Conservation (phyloP, 139 green algal species). For the Zygnema cylindricum region DNA sequence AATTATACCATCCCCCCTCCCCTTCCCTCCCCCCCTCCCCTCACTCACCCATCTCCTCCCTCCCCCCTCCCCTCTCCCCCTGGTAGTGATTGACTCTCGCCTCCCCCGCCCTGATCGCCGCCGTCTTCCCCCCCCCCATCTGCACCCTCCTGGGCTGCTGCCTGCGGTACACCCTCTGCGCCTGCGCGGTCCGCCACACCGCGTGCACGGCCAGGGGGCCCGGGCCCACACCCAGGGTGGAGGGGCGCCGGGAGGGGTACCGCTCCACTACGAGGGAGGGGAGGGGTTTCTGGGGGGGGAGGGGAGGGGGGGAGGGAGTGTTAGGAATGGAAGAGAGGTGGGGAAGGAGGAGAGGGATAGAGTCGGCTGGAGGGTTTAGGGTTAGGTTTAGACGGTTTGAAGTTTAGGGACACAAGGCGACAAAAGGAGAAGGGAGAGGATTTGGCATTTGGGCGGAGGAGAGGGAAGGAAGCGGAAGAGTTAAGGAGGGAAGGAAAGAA, state of each 20-base stretch:
- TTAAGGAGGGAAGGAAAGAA: neutral
- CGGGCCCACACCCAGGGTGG: neutral
- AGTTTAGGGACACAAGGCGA: neutral
- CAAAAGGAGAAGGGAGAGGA: neutral
- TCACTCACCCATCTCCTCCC: neutral
- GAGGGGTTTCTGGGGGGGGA: neutral
- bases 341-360: neutral
- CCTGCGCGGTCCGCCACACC: neutral
- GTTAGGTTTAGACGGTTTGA: neutral
- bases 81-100: slow-evolving; percentile 38
- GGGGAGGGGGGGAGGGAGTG: neutral
- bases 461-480: neutral
- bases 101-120: neutral
- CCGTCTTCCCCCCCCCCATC: slow-evolving; percentile 21
- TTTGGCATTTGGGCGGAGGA: neutral
- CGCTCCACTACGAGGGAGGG: slow-evolving; percentile 7
- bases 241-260: neutral
- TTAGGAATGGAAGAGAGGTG: neutral
- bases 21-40: neutral
- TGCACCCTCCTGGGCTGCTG: neutral
- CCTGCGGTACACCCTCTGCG: neutral
- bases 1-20: no score
- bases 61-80: slow-evolving; percentile 4
- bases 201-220: neutral
- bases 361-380: neutral